Evolutionary conservation across 768 basidiomycete species (phyloP), one percentile per base, ranked within the genome.

Genomic region (Zangia roseola): DNA sequence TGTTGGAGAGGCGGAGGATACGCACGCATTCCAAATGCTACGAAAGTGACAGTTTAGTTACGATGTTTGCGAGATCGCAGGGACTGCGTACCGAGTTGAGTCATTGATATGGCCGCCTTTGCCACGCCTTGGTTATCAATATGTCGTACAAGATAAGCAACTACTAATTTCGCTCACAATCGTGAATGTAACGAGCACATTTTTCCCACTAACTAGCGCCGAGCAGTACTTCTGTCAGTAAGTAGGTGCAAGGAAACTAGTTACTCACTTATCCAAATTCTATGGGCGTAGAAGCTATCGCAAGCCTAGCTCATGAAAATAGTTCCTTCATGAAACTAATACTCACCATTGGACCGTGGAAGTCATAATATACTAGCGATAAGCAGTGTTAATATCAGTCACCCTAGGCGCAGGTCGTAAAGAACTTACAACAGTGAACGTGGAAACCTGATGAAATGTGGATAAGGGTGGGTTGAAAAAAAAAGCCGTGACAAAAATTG

Each of bases 241-340:
- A 24, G 24, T 25, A 25, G 21, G 7, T n/a, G 1, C 1, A 14
- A 6, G 28, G 14, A 3, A 28, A 5, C 9, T 6, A 1, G 8
- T 7, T 5, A 3, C 49, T 38, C 21, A 57, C 55, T 52, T 38
- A 56, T 56, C 54, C 54, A 56, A 6, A 56, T 10, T 25, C 54
- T 30, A 6, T 56, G 55, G 6, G 49, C 41, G 17, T 52, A 56
- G 20, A 57, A 56, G 12, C 55, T 56, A 9, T 14, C 19, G 13
- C 34, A 10, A 47, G n/a, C 0, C 13, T 16, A 31, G 2, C 3
- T 31, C 31, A 16, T 31, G 16, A 35, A 30, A 37, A 43, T 12
- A 13, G 4, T 17, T 1, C 10, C 6, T 8, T 6, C 20, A 31
- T 19, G 9, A 16, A 16, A 4, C 23, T 2, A 7, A 10, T 21